Conservation (phyloP, 345 rosid genomes). For the Pugionium cornutum region DNA sequence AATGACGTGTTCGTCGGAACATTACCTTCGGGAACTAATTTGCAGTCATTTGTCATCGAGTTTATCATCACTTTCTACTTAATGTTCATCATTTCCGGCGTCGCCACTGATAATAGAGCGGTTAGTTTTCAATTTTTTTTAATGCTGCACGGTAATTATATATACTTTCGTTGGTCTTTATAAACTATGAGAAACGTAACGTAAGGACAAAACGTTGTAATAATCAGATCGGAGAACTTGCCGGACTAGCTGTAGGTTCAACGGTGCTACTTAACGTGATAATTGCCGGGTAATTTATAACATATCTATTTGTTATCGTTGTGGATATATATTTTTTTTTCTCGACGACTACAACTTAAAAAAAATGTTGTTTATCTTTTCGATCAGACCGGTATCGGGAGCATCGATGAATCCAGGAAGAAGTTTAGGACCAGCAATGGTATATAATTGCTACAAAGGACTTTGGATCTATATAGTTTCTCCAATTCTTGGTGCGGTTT, state of each 20-base stretch:
- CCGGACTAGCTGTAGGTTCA: conserved; percentile 88
- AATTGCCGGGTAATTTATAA: conserved; percentile 67
- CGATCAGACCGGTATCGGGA: conserved; percentile 67
- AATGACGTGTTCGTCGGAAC: conserved; percentile 78
- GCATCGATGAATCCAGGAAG: conserved; percentile 94
- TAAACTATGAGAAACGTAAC: conserved; percentile 19
- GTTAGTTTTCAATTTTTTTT: conserved; percentile 47
- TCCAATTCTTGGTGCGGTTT: conserved; percentile 69
- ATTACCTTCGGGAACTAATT: conserved; percentile 59
- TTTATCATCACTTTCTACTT: conserved; percentile 94
- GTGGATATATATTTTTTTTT: neutral
- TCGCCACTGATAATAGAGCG: conserved; percentile 91
- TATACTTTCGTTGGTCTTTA: conserved; percentile 1
- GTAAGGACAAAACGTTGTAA: neutral
- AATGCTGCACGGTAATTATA: neutral
- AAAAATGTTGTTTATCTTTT: neutral
- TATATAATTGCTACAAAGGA: conserved; percentile 52
- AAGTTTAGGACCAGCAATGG: conserved; percentile 87
- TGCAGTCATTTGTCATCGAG: conserved; percentile 80
- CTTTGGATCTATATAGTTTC: conserved; percentile 68
- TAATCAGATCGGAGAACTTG: conserved; percentile 87
- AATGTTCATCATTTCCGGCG: conserved; percentile 86
- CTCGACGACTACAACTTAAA: neutral
- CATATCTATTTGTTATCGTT: neutral
- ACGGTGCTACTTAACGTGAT: conserved; percentile 83